A percentile compares a stretch with the other conserved stretches of the same genome.
Conservation (phyloP, 1,284 basidiomycete species). For the Cystobasidium slooffiae region DNA sequence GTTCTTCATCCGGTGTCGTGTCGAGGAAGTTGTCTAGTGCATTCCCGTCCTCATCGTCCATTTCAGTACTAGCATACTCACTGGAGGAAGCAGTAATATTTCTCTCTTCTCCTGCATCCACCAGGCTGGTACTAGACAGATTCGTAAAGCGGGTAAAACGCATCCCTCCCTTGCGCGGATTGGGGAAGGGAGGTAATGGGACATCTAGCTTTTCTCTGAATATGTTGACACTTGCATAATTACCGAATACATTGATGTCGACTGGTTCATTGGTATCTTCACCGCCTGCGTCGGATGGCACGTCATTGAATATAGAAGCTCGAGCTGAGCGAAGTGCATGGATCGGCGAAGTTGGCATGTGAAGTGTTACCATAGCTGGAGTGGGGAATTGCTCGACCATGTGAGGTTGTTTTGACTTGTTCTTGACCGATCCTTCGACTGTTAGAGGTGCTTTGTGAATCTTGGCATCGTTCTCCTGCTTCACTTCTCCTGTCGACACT, state of each 20-base stretch:
- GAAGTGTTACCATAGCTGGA: constrained; percentile 14
- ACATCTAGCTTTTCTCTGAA: constrained; percentile 17
- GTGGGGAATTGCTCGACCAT: background rate
- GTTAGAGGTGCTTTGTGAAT: background rate
- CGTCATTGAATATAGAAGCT: constrained; percentile 33
- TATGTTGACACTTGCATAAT: background rate
- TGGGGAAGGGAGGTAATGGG: constrained; percentile 13
- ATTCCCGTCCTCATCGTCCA: constrained; percentile 1
- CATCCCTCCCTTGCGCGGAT: background rate
- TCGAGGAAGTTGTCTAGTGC: constrained; percentile 31
- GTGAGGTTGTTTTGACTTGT: background rate
- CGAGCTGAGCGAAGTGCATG: constrained; percentile 27
- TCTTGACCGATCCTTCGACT: constrained; percentile 1
- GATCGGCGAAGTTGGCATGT: constrained; percentile 28
- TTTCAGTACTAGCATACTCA: constrained; percentile 5
- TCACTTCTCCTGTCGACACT: background rate
- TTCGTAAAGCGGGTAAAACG: background rate
- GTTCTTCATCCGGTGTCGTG: constrained; percentile 37
- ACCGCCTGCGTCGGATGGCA: constrained; percentile 29
- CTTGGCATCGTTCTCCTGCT: background rate
- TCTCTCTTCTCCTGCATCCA: background rate
- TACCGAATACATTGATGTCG: background rate
- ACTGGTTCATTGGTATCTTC: background rate
- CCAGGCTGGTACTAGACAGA: background rate
- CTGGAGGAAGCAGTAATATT: background rate